Evolutionary conservation across 257 asterid species (phyloP), one percentile per base, ranked within the genome.

Genomic region (Eucommia ulmoides): DNA sequence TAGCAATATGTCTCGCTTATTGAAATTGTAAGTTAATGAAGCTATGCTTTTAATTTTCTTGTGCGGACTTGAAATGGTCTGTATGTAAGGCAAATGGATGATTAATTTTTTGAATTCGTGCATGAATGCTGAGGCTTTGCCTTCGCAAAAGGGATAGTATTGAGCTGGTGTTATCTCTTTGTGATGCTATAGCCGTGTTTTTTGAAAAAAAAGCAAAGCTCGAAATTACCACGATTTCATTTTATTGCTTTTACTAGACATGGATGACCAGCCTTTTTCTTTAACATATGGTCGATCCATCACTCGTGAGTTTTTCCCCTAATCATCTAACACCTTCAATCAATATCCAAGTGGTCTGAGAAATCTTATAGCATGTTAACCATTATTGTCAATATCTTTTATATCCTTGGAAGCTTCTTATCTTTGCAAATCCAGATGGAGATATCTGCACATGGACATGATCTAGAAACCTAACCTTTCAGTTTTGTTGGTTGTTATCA

Each of bases 401-500:
- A 29, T 29, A 29, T 12, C 12, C 7, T 29, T n/a, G n/a, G n/a
- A 29, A 29, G 12, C 21, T 42, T 16, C 48, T 16, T 16, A 18
- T 29, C 48, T 15, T 42, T 42, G 3, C 20, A 42, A 2, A 15
- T 42, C 33, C 33, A 44, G 56, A 49, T 23, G 52, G 45, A 17
- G 25, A 59, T 26, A 25, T 17, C 21, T 3, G 19, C 22, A 21
- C 47, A 19, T 50, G 17, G 47, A 55, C 47, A 23, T 19, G 7
- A 29, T 29, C 12, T 7, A 12, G 7, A 29, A 29, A 29, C 38
- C 12, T 29, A 12, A 29, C 38, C 12, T 7, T 53, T 26, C 16
- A 51, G 38, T 49, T 58, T 60, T 62, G n/a, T 69, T 65, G 19
- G 19, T 69, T 65, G 19, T 65, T n/a, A 54, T 64, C 89, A 91